Percentiles rank a stretch among this genome's conserved stretches.
Conservation (phyloP, 768 basidiomycete genomes). For the Tulasnella sp. region DNA sequence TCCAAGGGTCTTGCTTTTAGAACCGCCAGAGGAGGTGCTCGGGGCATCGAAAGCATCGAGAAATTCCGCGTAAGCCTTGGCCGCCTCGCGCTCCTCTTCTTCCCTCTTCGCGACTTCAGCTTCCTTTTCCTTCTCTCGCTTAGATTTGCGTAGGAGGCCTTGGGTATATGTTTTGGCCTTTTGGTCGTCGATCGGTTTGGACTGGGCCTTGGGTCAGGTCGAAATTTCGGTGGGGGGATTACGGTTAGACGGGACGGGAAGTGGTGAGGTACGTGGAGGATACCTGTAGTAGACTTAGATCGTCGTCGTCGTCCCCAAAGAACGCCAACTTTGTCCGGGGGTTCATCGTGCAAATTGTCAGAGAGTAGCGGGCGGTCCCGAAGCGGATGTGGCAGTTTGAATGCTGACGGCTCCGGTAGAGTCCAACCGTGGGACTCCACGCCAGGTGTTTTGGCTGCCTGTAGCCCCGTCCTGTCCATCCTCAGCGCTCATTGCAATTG, state of each 20-base stretch:
- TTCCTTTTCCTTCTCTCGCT: constrained; percentile 88
- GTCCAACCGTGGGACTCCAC: neutral
- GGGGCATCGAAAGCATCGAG: constrained; percentile 71
- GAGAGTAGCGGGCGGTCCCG: neutral
- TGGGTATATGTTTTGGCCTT: constrained; percentile 82
- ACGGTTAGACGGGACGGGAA: constrained; percentile 12
- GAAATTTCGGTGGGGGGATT: neutral
- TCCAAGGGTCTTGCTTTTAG: constrained; percentile 29
- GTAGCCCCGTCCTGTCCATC: neutral
- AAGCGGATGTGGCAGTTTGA: neutral
- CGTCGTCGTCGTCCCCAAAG: constrained; percentile 25
- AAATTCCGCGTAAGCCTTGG: constrained; percentile 78
- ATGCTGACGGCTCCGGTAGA: neutral
- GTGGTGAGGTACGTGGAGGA: constrained; percentile 6
- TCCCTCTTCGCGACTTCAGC: constrained; percentile 84
- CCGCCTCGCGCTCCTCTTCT: constrained; percentile 77
- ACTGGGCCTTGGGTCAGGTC: constrained; percentile 13
- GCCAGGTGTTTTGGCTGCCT: constrained; percentile 11
- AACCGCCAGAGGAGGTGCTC: constrained; percentile 31
- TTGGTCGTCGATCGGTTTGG: constrained; percentile 72
- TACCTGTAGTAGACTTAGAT: constrained; percentile 26
- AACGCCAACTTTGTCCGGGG: constrained; percentile 24
- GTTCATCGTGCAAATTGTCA: constrained; percentile 15
- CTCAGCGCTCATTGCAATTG: constrained; percentile 3
- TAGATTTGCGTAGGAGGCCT: constrained; percentile 81